Conservation (phyloP, 176 grass and related monocot genomes). For the Aegilops sharonensis region DNA sequence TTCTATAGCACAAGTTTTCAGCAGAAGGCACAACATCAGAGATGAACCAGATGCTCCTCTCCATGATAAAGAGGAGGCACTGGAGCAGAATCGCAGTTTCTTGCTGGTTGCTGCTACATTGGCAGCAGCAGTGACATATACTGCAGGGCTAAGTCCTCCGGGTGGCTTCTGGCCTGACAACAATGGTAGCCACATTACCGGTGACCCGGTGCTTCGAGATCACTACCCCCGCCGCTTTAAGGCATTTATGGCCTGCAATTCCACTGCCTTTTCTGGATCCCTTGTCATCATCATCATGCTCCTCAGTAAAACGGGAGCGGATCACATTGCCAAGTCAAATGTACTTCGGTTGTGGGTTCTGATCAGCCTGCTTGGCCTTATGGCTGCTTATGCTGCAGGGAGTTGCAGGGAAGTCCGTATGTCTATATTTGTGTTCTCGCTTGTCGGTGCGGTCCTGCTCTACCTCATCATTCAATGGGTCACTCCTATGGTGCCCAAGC, state of each 20-base stretch:
- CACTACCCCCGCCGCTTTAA: conserved; percentile 36
- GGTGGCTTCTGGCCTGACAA: conserved; percentile 1
- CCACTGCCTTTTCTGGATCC: conserved; percentile 30
- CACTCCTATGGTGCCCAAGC: conserved; percentile 17
- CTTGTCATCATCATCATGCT: conserved; percentile 43
- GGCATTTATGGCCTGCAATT: conserved; percentile 36
- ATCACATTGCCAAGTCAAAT: conserved; percentile 22
- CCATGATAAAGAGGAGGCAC: conserved; percentile 15
- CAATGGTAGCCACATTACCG: background rate
- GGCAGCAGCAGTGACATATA: conserved; percentile 35
- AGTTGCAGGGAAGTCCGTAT: conserved; percentile 35
- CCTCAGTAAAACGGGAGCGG: conserved; percentile 16
- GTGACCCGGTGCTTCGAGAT: conserved; percentile 18
- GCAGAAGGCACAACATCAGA: background rate
- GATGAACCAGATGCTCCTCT: background rate
- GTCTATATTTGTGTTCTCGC: conserved; percentile 33
- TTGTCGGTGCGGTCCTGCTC: conserved; percentile 21
- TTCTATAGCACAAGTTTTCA: background rate
- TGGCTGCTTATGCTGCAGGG: conserved; percentile 36
- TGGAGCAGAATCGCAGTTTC: conserved; percentile 27
- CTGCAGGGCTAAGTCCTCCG: background rate
- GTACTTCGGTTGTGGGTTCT: conserved; percentile 27
- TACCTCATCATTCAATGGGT: conserved; percentile 30
- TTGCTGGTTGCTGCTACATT: conserved; percentile 42
- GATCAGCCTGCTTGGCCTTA: conserved; percentile 29